phyloP scores from a whole-genome alignment of 495 filamentous ascomycete genomes.

The Haplographium delicatum region DNA sequence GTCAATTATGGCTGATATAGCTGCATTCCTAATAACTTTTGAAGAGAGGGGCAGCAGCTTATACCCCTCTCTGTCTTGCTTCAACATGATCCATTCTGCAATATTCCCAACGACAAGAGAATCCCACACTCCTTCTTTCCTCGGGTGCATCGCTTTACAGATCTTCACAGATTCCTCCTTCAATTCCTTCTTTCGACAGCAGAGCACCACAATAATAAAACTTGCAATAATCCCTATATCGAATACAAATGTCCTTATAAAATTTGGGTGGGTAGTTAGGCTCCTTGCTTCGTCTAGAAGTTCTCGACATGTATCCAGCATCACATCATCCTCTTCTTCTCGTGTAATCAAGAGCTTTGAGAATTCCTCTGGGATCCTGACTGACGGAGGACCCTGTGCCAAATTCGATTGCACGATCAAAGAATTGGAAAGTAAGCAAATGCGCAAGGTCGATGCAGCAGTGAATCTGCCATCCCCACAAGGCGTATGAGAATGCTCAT shows the following conservation, averaged over 20 bases:
- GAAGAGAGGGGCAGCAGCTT: no score
- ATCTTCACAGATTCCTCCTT: constrained; percentile 32
- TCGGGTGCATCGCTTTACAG: constrained; percentile 28
- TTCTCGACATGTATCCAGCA: constrained; percentile 14
- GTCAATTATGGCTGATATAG: no score
- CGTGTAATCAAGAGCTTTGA: neutral
- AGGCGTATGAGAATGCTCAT: no score
- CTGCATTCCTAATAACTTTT: no score
- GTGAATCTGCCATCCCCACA: no score
- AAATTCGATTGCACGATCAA: neutral
- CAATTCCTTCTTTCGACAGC: constrained; percentile 6
- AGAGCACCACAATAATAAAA: constrained; percentile 1
- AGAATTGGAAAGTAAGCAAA: neutral
- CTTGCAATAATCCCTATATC: constrained; percentile 16
- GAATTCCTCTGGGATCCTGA: neutral
- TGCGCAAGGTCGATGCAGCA: constrained; percentile 3
- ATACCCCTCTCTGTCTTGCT: no score
- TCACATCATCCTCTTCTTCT: neutral
- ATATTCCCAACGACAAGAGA: no score
- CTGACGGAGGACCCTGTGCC: neutral
- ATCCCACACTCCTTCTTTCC: constrained; percentile 45
- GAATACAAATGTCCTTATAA: constrained; percentile 13
- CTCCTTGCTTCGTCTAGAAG: constrained; percentile 8
- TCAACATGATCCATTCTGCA: no score
- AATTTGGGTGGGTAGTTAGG: constrained; percentile 8